Base-by-base conservation (phyloP, 805 yeast species). In the Lachancea sp. region DNA sequence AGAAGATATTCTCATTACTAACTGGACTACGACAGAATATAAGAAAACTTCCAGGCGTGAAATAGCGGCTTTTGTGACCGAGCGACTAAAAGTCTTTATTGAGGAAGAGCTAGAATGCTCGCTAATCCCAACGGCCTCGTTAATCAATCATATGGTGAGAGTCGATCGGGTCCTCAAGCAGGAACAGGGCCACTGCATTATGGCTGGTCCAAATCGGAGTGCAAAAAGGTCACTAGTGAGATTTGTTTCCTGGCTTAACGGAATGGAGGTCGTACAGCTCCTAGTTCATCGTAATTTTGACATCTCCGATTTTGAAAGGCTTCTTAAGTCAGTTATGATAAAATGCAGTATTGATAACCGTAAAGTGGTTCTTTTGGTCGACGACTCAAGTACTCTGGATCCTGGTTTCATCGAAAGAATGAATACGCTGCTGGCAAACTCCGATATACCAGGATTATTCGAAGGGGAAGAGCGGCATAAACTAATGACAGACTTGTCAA, bases 181-280 rank as follows among this genome's bases (percentile, higher is more conserved):
- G 56, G 81, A 82, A 0, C 97, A 90, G 56, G 98, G 98, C 0
- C 98, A 91, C 62, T 63, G 86, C 71, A 85, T 91, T 51, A 60
- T 91, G 33, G 83, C 86, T 17, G 98, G 97, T 0, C 78, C 86
- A 1, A 75, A 87, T 44, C 77, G 95, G 1, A 78, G 89, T 52
- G 97, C 97, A 1, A 86, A 85, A 60, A 74, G 87, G 0, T 81
- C 90, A 0, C 56, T 89, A 44, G 71, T 85, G 0, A 76, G 79
- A 49, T 91, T 91, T 71, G 96, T 86, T 3, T 79, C 95, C 0
- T 91, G 98, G 98, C 77, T 89, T 66, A 85, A 85, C 59, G 96
- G 96, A 0, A 58, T 86, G 16, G 73, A 69, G 22, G 71, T 80
- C 0, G 65, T 72, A 16, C 85, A 81, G 49, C 70, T 91, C 30